Conservation (phyloP, 257 asterid species). For the Gentiana straminea region DNA sequence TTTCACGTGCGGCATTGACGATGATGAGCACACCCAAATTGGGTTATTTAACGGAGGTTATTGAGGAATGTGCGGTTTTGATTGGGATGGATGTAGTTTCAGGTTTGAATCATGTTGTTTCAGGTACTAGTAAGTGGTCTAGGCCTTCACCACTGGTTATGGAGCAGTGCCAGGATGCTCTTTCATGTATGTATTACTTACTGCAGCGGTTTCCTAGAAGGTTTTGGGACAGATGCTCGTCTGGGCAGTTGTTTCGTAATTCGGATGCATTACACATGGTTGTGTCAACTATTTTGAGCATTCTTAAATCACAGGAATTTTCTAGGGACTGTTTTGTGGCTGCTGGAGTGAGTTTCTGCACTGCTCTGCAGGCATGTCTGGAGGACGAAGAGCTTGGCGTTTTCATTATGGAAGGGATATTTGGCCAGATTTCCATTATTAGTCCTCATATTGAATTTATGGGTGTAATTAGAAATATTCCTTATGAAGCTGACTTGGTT, state of each 20-base stretch:
- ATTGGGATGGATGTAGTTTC: conserved; percentile 66
- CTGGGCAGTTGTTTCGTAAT: conserved; percentile 12
- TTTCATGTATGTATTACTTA: conserved; percentile 85
- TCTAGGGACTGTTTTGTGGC: conserved; percentile 94
- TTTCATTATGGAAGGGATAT: conserved; percentile 59
- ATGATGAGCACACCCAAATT: conserved; percentile 88
- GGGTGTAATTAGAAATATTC: conserved; percentile 31
- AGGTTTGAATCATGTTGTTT: conserved; percentile 49
- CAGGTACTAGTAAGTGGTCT: conserved; percentile 44
- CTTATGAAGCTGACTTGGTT: conserved; percentile 46
- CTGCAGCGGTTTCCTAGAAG: conserved; percentile 74
- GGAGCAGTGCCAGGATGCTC: conserved; percentile 97
- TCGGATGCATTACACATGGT: conserved; percentile 37
- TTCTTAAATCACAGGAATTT: conserved; percentile 59
- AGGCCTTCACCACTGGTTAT: conserved; percentile 89
- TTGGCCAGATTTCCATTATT: conserved; percentile 35
- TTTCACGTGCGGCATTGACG: conserved; percentile 78
- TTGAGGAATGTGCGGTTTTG: conserved; percentile 64
- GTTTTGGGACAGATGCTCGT: conserved; percentile 17
- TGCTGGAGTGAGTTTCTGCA: conserved; percentile 87
- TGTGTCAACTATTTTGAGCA: conserved; percentile 37
- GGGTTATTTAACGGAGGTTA: conserved; percentile 68
- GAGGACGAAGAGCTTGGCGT: conserved; percentile 54
- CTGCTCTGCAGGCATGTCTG: conserved; percentile 75
- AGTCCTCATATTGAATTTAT: conserved; percentile 20